These are phyloP conservation scores for Lentinula sp. DNA, from an alignment of 768 basidiomycete genomes.

Conservation along the genomic window DNA sequence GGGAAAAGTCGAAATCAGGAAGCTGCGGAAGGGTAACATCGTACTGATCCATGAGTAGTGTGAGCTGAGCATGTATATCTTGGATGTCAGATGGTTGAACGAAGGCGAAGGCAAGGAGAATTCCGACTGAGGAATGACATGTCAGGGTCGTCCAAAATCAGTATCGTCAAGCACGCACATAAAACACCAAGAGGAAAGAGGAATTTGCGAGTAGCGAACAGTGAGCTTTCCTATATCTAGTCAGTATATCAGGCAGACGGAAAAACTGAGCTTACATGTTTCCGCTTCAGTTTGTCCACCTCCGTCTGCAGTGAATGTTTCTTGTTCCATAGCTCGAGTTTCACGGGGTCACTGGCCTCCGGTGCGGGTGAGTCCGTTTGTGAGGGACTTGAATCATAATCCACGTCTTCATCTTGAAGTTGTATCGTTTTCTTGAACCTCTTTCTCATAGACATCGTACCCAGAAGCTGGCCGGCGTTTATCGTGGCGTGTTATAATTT, in stretches of 20 bases:
- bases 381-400: neutral
- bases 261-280: neutral
- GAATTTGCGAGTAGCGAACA: constrained; percentile 35
- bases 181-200: constrained; percentile 72
- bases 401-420: neutral
- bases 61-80: constrained; percentile 62
- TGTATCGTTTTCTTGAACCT: neutral
- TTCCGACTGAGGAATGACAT: constrained; percentile 45
- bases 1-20: constrained; percentile 60
- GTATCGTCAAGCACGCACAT: constrained; percentile 31
- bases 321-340: neutral
- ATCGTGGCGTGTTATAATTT: neutral
- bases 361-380: neutral
- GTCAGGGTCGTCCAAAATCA: neutral
- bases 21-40: constrained; percentile 61
- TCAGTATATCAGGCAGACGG: neutral
- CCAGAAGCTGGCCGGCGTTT: neutral
- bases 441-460: neutral
- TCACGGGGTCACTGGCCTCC: neutral
- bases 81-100: constrained; percentile 63
- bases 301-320: constrained; percentile 3
- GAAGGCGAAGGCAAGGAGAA: constrained; percentile 55
- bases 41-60: constrained; percentile 63
- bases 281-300: constrained; percentile 3
- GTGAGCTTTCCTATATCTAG: neutral